Evolutionary conservation across 768 basidiomycete genomes (phyloP).

Genomic region (Pleurotus ostreatus): DNA sequence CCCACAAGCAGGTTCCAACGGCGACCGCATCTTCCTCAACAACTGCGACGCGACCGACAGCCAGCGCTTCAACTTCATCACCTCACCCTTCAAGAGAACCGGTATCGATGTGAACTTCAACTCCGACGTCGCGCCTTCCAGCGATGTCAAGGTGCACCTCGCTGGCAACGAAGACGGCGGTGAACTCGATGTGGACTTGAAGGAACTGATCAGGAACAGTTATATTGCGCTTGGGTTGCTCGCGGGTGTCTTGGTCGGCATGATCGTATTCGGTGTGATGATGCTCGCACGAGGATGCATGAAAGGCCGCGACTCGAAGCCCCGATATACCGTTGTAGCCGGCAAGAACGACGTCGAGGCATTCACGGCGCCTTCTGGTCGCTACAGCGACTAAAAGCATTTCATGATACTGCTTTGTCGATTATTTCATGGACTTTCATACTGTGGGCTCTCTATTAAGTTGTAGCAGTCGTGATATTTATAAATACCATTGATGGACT

Average conservation of each 20-base stretch:
- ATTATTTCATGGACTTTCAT: too few species aligned
- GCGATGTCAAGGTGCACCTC: neutral
- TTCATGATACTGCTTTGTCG: too few species aligned
- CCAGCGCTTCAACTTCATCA: slow-evolving; percentile 4
- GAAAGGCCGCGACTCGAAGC: slow-evolving; percentile 2
- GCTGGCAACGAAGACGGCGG: neutral
- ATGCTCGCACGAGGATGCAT: neutral
- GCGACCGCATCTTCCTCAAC: slow-evolving; percentile 6
- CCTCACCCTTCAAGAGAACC: slow-evolving; percentile 4
- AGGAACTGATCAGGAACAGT: slow-evolving; percentile 3
- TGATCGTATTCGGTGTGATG: neutral
- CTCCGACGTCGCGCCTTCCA: neutral
- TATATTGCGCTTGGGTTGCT: slow-evolving; percentile 5
- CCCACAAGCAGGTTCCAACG: neutral
- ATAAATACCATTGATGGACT: too few species aligned
- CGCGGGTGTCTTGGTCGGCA: neutral
- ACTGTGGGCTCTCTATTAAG: too few species aligned
- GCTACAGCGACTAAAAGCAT: slow-evolving; percentile 1
- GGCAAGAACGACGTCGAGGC: neutral
- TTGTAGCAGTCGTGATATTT: too few species aligned
- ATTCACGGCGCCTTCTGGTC: neutral
- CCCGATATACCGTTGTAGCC: neutral
- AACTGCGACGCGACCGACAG: neutral
- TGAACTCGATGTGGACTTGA: neutral
- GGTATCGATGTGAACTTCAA: neutral